Base-by-base conservation (phyloP, 768 basidiomycete genomes). In the Astraeus odoratus region DNA sequence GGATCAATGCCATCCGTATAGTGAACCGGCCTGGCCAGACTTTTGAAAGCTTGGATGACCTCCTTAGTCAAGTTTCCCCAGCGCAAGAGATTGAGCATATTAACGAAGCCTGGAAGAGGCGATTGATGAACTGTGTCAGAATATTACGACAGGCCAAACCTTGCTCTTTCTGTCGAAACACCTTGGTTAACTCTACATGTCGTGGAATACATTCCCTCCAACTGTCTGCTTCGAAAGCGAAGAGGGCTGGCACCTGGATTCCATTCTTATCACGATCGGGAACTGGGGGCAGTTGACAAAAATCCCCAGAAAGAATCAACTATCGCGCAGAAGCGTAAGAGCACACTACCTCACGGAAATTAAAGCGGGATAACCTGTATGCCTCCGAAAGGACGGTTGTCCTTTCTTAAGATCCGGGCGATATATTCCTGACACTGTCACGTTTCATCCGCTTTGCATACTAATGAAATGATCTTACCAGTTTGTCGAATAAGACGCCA, bases 281-380 rank as follows among this genome's bases (percentile, higher is more conserved):
- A 0, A 94, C 87, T 1, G 92, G 92, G 8, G 92, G 92, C 0
- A 96, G 71, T 61, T 96, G 91, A 58, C 80, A 93, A 61, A 94
- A 94, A 58, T 96, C 92, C 6, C 92, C 92, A 7, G 84, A 90
- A 4, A 93, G 67, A 26, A 87, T 73, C 42, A 93, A 76, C 84
- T 92, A 47, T n/a, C 22, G 45, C 8, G 15, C 13, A 30, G 49
- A 43, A 47, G 39, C 33, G 6, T 35, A 36, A 41, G 16, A 31
- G 8, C n/a, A 20, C 39, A 18, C n/a, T 23, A 1, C 26, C 24
- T 12, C 47, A 13, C 33, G 13, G 8, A 34, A n/a, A 43, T n/a
- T n/a, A 44, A n/a, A 48, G 26, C 9, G 5, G 27, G 13, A 22
- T 5, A 33, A 85, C 86, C 71, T 93, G 90, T 37, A 95, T 89